These are phyloP conservation scores for Leccinum boreale DNA, from an alignment of 768 basidiomycete genomes.

Conservation along the genomic window DNA sequence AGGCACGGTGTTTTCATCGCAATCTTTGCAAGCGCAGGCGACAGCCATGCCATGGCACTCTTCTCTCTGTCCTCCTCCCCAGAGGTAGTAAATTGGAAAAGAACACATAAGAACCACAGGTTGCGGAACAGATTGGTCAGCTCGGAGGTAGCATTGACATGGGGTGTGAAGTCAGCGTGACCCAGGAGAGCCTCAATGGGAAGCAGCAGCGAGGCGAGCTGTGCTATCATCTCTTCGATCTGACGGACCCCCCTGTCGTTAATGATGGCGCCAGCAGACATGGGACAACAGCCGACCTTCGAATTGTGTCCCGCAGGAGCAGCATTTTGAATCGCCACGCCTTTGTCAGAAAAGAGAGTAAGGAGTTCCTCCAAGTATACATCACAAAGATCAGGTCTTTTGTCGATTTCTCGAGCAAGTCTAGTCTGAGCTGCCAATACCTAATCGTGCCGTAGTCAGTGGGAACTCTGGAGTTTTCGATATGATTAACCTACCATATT, in stretches of 20 bases:
- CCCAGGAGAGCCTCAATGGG: slow-evolving; percentile 86
- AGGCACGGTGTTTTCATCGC: slow-evolving; percentile 84
- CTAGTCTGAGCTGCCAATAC: slow-evolving; percentile 89
- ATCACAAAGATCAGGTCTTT: slow-evolving; percentile 74
- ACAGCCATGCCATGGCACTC: slow-evolving; percentile 74
- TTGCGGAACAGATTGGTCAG: slow-evolving; percentile 81
- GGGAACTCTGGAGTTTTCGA: neutral
- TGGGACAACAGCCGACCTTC: slow-evolving; percentile 46
- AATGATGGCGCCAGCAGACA: slow-evolving; percentile 2
- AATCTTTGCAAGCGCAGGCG: slow-evolving; percentile 72
- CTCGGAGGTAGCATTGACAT: slow-evolving; percentile 50
- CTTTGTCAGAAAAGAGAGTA: slow-evolving; percentile 85
- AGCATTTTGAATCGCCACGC: slow-evolving; percentile 82
- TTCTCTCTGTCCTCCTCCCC: slow-evolving; percentile 43
- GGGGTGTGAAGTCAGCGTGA: slow-evolving; percentile 66
- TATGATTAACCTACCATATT: slow-evolving; percentile 61
- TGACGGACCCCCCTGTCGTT: slow-evolving; percentile 24
- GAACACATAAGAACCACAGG: slow-evolving; percentile 89
- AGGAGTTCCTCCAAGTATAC: slow-evolving; percentile 82
- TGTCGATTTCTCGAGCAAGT: slow-evolving; percentile 74
- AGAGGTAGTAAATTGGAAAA: slow-evolving; percentile 71
- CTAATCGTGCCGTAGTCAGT: slow-evolving; percentile 34
- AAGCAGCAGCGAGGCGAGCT: slow-evolving; percentile 82
- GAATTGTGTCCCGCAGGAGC: slow-evolving; percentile 62
- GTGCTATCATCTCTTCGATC: slow-evolving; percentile 82